Base-by-base conservation (phyloP, 306 rosid species). In the Vigna reflexopilosa region DNA sequence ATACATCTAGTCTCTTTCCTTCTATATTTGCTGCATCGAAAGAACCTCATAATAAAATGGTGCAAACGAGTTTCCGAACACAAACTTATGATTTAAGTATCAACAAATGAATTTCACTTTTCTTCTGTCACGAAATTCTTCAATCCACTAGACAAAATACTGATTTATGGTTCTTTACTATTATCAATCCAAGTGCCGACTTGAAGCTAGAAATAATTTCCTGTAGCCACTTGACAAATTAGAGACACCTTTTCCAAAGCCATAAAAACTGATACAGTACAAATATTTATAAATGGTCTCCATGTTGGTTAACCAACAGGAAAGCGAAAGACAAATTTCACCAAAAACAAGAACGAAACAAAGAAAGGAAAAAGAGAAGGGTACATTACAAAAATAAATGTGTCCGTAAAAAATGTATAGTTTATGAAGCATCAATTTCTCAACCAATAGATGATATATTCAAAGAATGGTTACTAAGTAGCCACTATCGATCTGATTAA, bases 391-490 rank as follows among this genome's bases (percentile, higher is more conserved):
- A 22, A 7, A 13, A 72, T 70, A 34, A 70, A 47, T 9, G 6
- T 38, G 57, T 59, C 9, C 4, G 28, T 55, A 30, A 77, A 64
- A 22, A 6, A 20, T 70, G 51, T 61, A 57, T 64, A 40, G 64
- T 71, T 20, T 30, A 34, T 40, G 70, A 82, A 72, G 32, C 56
- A 77, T 67, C 22, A 64, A 72, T 65, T 17, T 68, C 65, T 82
- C 79, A 82, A 72, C 54, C 44, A 48, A 54, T 67, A 52, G 73
- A 72, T 52, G 30, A 7, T 42, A 55, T 55, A 20, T 19, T 81
- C 67, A 50, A 59, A 68, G 50, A 69, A 66, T 50, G 73, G 81
- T 50, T 70, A 70, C 56, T 19, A 50, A 62, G 75, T 77, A 76
- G 34, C 64, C 84, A 73, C 15, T 48, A 62, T 50, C 51, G 71